phyloP scores from a whole-genome alignment of 2,329 filamentous ascomycete genomes.

The Tolypocladium ophioglossoides region DNA sequence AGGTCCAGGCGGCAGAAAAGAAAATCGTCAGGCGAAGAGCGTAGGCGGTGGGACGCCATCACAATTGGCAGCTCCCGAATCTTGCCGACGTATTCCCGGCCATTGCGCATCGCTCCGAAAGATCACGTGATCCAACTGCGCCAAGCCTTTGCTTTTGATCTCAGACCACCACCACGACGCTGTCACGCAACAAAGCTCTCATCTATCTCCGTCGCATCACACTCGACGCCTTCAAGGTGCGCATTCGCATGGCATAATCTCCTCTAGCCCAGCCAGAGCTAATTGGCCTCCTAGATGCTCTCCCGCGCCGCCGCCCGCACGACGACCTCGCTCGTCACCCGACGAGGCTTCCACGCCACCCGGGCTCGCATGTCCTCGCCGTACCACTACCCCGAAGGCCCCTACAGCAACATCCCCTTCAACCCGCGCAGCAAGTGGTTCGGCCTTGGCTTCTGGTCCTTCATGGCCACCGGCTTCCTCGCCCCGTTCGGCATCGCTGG shows the following conservation, averaged over 20 bases:
- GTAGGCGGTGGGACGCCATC: constrained; percentile 14
- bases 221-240: constrained; percentile 4
- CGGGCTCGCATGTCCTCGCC: constrained; percentile 76
- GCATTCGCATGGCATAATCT: constrained; percentile 6
- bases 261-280: constrained; percentile 11
- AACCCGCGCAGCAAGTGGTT: constrained; percentile 89
- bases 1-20: constrained; percentile 14
- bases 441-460: constrained; percentile 69
- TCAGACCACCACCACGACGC: constrained; percentile 19
- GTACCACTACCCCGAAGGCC: constrained; percentile 97
- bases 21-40: constrained; percentile 6
- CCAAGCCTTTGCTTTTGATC: constrained; percentile 19
- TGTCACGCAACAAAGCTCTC: constrained; percentile 14
- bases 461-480: constrained; percentile 46
- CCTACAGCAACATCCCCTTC: constrained; percentile 92
- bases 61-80: background rate
- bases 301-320: constrained; percentile 57
- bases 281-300: constrained; percentile 62
- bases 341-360: constrained; percentile 90
- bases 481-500: constrained; percentile 53
- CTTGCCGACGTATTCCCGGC: constrained; percentile 1
- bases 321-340: constrained; percentile 62
- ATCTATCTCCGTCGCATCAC: constrained; percentile 14
- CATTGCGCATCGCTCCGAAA: background rate
- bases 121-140: constrained; percentile 8